Conservation (phyloP, 495 filamentous ascomycete genomes). For the Stereocaulon alpinum region DNA sequence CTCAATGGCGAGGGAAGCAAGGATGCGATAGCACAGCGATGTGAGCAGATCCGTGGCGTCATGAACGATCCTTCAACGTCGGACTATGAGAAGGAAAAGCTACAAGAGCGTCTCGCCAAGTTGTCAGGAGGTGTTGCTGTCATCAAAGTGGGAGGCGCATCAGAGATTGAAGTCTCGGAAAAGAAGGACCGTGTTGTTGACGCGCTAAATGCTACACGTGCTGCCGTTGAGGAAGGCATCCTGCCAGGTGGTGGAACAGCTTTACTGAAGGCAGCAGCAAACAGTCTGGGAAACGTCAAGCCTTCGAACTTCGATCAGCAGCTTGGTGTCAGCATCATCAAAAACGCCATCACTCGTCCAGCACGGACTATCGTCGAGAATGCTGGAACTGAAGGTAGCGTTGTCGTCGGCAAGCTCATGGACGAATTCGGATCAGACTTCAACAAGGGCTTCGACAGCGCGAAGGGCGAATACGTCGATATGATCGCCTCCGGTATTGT, state of each 20-base stretch:
- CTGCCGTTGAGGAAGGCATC: constrained; percentile 97
- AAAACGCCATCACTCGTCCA: constrained; percentile 90
- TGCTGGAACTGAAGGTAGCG: constrained; percentile 88
- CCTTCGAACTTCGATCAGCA: constrained; percentile 95
- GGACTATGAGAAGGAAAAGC: constrained; percentile 99
- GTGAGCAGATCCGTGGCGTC: constrained; percentile 97
- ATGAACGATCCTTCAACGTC: constrained; percentile 88
- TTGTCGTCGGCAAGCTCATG: constrained; percentile 94
- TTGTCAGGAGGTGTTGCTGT: constrained; percentile 98
- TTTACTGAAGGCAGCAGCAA: constrained; percentile 90
- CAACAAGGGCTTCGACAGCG: constrained; percentile 95
- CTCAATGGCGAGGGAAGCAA: constrained; percentile 96
- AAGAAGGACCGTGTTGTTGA: constrained; percentile 99
- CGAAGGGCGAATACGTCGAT: constrained; percentile 95
- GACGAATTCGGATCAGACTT: constrained; percentile 89
- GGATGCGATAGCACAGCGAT: constrained; percentile 86
- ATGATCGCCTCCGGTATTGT: constrained; percentile 97
- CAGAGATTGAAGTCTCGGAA: constrained; percentile 96
- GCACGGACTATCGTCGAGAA: constrained; percentile 96
- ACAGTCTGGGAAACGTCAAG: constrained; percentile 75
- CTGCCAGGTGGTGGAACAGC: constrained; percentile 96
- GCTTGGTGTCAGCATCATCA: constrained; percentile 94
- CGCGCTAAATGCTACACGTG: constrained; percentile 94
- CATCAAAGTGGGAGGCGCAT: constrained; percentile 96
- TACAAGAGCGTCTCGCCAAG: constrained; percentile 98